Evolutionary conservation across 768 basidiomycete genomes (phyloP).

Genomic region (Punctularia strigosozonata): DNA sequence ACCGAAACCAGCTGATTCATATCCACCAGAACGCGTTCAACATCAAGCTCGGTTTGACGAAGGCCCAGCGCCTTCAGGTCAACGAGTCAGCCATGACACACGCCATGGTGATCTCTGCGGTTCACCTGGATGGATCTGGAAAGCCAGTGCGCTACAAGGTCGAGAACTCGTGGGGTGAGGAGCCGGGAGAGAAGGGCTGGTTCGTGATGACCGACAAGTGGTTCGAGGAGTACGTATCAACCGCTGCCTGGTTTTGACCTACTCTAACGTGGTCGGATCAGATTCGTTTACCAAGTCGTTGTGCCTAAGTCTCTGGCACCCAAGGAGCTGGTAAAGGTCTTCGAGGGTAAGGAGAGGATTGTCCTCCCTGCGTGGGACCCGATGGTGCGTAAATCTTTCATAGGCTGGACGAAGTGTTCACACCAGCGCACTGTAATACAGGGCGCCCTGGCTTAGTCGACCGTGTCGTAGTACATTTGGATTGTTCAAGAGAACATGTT

Average conservation of each 20-base stretch:
- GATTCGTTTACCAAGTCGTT: conserved; percentile 90
- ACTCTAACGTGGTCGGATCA: conserved; percentile 15
- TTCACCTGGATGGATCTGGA: conserved; percentile 70
- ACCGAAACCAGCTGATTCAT: no score
- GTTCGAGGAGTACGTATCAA: conserved; percentile 70
- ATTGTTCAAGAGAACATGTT: no score
- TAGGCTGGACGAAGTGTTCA: no score
- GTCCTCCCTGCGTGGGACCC: conserved; percentile 91
- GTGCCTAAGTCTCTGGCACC: conserved; percentile 72
- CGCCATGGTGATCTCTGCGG: conserved; percentile 90
- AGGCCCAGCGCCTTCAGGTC: conserved; percentile 74
- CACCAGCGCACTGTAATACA: not conserved
- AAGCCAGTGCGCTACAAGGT: conserved; percentile 87
- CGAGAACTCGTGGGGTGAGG: conserved; percentile 90
- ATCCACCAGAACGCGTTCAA: conserved; percentile 61
- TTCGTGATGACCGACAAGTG: conserved; percentile 88
- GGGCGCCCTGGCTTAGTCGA: not conserved
- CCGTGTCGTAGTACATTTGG: no score
- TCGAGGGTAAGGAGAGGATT: conserved; percentile 49
- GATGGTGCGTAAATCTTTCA: conserved; percentile 61
- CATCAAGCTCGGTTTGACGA: conserved; percentile 67
- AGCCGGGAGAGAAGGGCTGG: conserved; percentile 71
- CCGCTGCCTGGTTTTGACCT: not conserved
- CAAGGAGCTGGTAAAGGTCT: conserved; percentile 71
- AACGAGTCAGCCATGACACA: conserved; percentile 91